A percentile compares a stretch with the other conserved stretches of the same genome.
These are phyloP conservation scores for Vigna unguiculata DNA, from an alignment of 306 rosid species.

Conservation along the genomic window DNA sequence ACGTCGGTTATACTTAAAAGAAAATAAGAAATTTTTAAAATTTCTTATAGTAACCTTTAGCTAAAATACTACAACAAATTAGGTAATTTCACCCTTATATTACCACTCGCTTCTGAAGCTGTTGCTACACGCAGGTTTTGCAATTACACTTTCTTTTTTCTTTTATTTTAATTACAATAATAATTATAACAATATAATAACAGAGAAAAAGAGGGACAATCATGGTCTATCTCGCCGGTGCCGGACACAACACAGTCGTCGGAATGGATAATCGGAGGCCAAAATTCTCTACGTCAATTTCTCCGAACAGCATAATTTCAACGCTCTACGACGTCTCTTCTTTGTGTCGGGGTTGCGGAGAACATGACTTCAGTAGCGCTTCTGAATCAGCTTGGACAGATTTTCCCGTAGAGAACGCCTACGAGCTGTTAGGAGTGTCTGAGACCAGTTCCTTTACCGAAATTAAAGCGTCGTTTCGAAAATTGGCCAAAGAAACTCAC, in stretches of 20 bases:
- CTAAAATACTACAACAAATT: no score
- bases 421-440: slow-evolving; percentile 78
- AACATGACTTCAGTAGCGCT: slow-evolving; percentile 56
- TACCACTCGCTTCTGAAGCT: no score
- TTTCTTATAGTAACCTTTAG: no score
- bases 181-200: neutral
- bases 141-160: neutral
- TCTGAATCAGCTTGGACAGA: slow-evolving; percentile 58
- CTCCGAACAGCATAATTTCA: slow-evolving; percentile 32
- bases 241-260: slow-evolving; percentile 4
- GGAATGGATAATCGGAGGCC: slow-evolving; percentile 44
- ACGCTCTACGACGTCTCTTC: slow-evolving; percentile 39
- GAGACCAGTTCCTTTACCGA: slow-evolving; percentile 79
- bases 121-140: neutral
- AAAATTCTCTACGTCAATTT: slow-evolving; percentile 29
- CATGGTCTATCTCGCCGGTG: slow-evolving; percentile 45
- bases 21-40: no score
- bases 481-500: slow-evolving; percentile 94
- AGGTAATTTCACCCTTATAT: no score
- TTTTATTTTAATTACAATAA: neutral
- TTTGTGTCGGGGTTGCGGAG: slow-evolving; percentile 38
- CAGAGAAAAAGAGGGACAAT: neutral
- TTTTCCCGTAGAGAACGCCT: slow-evolving; percentile 71
- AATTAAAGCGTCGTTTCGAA: slow-evolving; percentile 87
- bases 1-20: no score